These are phyloP conservation scores for Rutstroemia sp. DNA, from an alignment of 2,329 filamentous ascomycete genomes.

Conservation along the genomic window DNA sequence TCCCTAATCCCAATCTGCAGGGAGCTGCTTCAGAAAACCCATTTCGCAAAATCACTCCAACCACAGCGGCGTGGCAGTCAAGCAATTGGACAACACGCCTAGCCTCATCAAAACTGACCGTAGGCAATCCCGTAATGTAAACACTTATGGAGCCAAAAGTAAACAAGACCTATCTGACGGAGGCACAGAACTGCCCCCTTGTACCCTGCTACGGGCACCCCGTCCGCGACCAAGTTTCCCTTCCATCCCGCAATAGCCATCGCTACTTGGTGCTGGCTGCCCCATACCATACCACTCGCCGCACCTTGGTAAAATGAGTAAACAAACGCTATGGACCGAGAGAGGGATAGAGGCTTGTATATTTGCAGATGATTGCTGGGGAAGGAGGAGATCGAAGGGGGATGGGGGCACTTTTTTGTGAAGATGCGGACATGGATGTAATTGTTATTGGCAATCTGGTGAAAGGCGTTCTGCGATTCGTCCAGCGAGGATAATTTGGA, in stretches of 20 bases:
- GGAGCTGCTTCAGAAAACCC: background rate
- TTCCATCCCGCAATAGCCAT: conserved; percentile 5
- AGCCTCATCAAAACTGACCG: background rate
- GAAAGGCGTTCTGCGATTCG: too few species aligned
- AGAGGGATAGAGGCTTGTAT: too few species aligned
- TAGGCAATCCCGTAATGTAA: background rate
- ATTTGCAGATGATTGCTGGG: background rate
- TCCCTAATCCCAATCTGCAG: background rate
- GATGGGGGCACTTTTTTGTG: too few species aligned
- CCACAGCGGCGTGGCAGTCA: conserved; percentile 1
- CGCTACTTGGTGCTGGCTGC: background rate
- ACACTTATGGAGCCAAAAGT: background rate
- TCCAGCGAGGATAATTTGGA: too few species aligned
- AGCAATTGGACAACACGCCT: background rate
- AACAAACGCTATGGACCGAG: background rate
- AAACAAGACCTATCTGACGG: background rate
- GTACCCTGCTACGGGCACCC: conserved; percentile 4
- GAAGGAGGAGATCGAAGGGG: background rate
- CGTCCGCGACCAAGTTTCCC: background rate
- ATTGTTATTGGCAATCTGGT: background rate
- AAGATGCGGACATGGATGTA: background rate
- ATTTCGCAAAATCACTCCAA: background rate
- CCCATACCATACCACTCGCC: background rate
- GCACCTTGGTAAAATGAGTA: conserved; percentile 5
- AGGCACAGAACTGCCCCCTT: background rate